Conservation (phyloP, 108 stramenopile species). For the Fistulifera solaris region DNA sequence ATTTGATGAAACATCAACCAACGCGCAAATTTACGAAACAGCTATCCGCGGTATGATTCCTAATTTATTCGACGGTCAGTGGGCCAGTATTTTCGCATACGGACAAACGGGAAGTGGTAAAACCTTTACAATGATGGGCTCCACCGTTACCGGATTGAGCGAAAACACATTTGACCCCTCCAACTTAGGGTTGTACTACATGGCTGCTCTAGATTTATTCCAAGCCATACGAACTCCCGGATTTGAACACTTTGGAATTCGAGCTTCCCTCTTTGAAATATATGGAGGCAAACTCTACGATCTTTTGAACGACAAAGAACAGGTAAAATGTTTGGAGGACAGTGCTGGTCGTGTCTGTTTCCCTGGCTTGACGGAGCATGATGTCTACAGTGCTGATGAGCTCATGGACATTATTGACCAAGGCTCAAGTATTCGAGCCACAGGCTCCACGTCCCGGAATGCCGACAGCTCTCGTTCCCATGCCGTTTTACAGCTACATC, state of each 20-base stretch:
- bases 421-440: constrained; percentile 87
- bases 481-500: constrained; percentile 88
- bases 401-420: constrained; percentile 84
- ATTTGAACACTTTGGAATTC: constrained; percentile 50
- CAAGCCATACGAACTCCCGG: constrained; percentile 42
- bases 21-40: constrained; percentile 70
- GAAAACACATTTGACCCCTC: constrained; percentile 1
- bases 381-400: constrained; percentile 58
- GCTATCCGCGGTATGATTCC: constrained; percentile 80
- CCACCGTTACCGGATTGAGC: constrained; percentile 60
- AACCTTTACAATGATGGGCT: constrained; percentile 96
- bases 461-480: constrained; percentile 90
- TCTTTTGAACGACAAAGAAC: constrained; percentile 80
- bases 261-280: constrained; percentile 94
- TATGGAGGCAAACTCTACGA: constrained; percentile 97
- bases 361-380: constrained; percentile 86
- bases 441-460: constrained; percentile 91
- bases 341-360: constrained; percentile 89
- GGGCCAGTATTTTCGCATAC: constrained; percentile 90
- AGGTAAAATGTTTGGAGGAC: constrained; percentile 91
- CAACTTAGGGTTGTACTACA: constrained; percentile 85
- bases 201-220: constrained; percentile 90
- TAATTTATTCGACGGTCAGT: constrained; percentile 78
- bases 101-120: constrained; percentile 91
- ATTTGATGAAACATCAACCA: constrained; percentile 66